Conservation (phyloP, 805 yeast genomes). For the Lipomyces spencermartinsiae region DNA sequence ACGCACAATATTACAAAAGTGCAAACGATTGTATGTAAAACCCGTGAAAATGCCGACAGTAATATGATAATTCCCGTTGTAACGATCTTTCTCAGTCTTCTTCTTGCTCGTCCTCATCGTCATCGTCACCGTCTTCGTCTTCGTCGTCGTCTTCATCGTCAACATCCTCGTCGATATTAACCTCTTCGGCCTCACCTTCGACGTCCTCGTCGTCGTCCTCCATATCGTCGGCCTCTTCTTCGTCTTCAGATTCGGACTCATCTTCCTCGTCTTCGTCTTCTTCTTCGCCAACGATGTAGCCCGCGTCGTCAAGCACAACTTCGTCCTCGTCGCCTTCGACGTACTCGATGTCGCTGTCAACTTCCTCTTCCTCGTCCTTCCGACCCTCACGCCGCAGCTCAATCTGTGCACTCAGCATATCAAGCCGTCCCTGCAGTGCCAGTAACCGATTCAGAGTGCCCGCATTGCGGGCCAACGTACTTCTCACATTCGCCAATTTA, state of each 20-base stretch:
- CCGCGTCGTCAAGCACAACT: constrained; percentile 24
- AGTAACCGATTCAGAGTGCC: constrained; percentile 69
- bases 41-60: constrained; percentile 8
- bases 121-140: constrained; percentile 10
- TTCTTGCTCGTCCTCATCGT: too few relatives aligned
- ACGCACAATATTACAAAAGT: not conserved
- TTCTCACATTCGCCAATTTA: constrained; percentile 62
- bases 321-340: constrained; percentile 46
- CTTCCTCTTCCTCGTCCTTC: constrained; percentile 44
- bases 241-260: constrained; percentile 53
- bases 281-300: constrained; percentile 56
- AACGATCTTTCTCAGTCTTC: not conserved
- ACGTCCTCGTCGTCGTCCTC: constrained; percentile 45
- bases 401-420: constrained; percentile 76
- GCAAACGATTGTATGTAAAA: not conserved
- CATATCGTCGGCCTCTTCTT: constrained; percentile 47
- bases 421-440: constrained; percentile 84
- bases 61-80: not conserved
- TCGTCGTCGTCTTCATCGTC: constrained; percentile 39
- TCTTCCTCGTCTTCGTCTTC: constrained; percentile 47
- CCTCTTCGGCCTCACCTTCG: constrained; percentile 41
- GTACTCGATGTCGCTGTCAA: constrained; percentile 47
- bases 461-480: constrained; percentile 61
- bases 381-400: constrained; percentile 62
- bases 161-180: constrained; percentile 40